Conservation (phyloP, 2,329 filamentous ascomycete species). For the Cladorrhinum sp. region DNA sequence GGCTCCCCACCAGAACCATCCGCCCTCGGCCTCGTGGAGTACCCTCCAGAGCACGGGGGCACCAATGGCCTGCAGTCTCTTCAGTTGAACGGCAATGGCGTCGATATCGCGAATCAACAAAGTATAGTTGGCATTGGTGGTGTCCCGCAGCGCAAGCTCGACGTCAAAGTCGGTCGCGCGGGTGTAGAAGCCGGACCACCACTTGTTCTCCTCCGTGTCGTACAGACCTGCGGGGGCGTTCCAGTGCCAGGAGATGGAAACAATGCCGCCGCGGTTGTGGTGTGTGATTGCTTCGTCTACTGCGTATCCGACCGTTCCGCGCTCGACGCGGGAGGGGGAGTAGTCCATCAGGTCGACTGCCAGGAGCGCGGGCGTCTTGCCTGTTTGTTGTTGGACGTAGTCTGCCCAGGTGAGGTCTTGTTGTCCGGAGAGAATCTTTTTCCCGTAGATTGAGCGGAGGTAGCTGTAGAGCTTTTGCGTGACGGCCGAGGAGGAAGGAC, state of each 20-base stretch:
- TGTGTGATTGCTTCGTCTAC: slow-evolving; percentile 47
- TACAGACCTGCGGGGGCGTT: slow-evolving; percentile 46
- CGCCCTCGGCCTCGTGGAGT: slow-evolving; percentile 49
- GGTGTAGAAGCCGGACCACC: slow-evolving; percentile 51
- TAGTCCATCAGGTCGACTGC: slow-evolving; percentile 50
- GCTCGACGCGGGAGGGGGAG: slow-evolving; percentile 43
- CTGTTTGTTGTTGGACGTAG: slow-evolving; percentile 43
- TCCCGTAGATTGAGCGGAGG: slow-evolving; percentile 44
- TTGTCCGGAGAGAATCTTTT: slow-evolving; percentile 47
- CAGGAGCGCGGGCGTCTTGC: slow-evolving; percentile 47
- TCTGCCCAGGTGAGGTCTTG: slow-evolving; percentile 43
- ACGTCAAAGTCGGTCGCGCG: slow-evolving; percentile 48
- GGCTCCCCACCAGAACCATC: slow-evolving; percentile 54
- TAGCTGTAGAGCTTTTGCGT: slow-evolving; percentile 41
- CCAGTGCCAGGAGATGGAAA: slow-evolving; percentile 50
- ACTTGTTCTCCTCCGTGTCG: slow-evolving; percentile 43
- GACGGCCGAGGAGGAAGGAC: slow-evolving; percentile 36
- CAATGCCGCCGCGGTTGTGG: slow-evolving; percentile 42
- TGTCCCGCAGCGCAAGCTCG: slow-evolving; percentile 39
- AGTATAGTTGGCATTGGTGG: slow-evolving; percentile 45
- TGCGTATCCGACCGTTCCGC: slow-evolving; percentile 39
- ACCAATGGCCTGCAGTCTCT: slow-evolving; percentile 41
- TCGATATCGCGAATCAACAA: slow-evolving; percentile 47
- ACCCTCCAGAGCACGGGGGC: slow-evolving; percentile 47
- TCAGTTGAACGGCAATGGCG: slow-evolving; percentile 45